These are phyloP conservation scores for Phoma herbarum DNA, from an alignment of 2,329 filamentous ascomycete species.

Conservation along the genomic window DNA sequence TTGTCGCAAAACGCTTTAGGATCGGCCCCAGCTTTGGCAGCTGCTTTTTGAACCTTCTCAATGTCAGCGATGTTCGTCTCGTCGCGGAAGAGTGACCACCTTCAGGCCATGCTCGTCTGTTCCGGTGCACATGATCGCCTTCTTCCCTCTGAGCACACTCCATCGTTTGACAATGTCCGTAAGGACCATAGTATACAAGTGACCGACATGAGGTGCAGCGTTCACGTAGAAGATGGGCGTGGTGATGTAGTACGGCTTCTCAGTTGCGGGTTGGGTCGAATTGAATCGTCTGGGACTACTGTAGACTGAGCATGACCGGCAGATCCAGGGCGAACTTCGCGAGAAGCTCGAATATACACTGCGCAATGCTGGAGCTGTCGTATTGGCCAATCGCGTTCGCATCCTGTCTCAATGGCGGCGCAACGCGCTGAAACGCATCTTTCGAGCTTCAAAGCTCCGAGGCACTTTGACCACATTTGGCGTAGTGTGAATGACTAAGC, in stretches of 20 bases:
- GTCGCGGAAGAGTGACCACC: conserved; percentile 43
- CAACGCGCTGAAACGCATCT: conserved; percentile 18
- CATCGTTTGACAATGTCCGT: conserved; percentile 92
- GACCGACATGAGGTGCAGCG: conserved; percentile 92
- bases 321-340: conserved; percentile 35
- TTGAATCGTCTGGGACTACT: conserved; percentile 28
- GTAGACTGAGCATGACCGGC: conserved; percentile 32
- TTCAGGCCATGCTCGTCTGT: conserved; percentile 99
- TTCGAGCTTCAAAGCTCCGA: conserved; percentile 31
- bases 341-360: conserved; percentile 25
- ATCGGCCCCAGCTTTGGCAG: conserved; percentile 72
- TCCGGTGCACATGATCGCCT: conserved; percentile 82
- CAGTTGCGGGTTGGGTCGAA: conserved; percentile 30
- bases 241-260: conserved; percentile 92
- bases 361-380: conserved; percentile 30
- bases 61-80: conserved; percentile 7
- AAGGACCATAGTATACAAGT: conserved; percentile 92
- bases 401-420: conserved; percentile 38
- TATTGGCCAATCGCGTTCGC: conserved; percentile 37
- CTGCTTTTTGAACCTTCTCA: conserved; percentile 80
- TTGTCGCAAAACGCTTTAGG: conserved; percentile 89
- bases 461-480: conserved; percentile 2
- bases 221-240: conserved; percentile 99
- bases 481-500: conserved; percentile 11
- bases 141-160: conserved; percentile 76